Conservation (phyloP, 495 filamentous ascomycete genomes). For the Podospora pseudopauciseta region DNA sequence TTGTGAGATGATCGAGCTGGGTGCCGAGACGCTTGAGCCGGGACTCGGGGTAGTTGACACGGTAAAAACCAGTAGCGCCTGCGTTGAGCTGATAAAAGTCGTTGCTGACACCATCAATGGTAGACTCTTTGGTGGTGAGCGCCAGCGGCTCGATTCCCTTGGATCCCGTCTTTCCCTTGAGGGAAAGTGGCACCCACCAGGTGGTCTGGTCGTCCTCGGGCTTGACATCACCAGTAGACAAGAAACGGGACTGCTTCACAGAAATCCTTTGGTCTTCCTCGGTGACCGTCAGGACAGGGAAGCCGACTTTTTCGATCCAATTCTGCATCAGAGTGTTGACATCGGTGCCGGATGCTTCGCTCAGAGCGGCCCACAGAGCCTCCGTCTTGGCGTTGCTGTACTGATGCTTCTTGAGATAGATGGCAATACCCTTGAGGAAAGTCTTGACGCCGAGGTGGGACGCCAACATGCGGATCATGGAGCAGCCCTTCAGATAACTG, state of each 20-base stretch:
- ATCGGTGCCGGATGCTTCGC: constrained; percentile 82
- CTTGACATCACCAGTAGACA: constrained; percentile 82
- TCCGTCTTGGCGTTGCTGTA: constrained; percentile 94
- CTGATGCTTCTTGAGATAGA: constrained; percentile 80
- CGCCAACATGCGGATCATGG: constrained; percentile 90
- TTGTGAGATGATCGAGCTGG: constrained; percentile 65
- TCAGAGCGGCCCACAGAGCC: constrained; percentile 88
- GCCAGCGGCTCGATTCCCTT: constrained; percentile 49
- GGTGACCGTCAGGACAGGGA: constrained; percentile 79
- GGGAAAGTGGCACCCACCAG: constrained; percentile 93
- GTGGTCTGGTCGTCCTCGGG: constrained; percentile 79
- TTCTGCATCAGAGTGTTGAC: constrained; percentile 82
- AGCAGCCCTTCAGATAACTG: constrained; percentile 93
- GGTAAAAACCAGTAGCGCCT: constrained; percentile 84
- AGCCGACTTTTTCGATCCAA: constrained; percentile 94
- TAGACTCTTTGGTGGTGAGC: constrained; percentile 72
- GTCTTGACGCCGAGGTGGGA: constrained; percentile 77
- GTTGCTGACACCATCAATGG: constrained; percentile 66
- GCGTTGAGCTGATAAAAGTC: constrained; percentile 91
- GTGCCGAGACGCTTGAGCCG: constrained; percentile 76
- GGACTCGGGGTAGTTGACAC: constrained; percentile 81
- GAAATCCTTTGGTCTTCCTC: constrained; percentile 79
- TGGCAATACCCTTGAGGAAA: constrained; percentile 83
- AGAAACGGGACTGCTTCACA: constrained; percentile 80
- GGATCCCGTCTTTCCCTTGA: constrained; percentile 60